phyloP scores from a whole-genome alignment of 2,329 filamentous ascomycete genomes.

The Orbilia ellipsospora region DNA sequence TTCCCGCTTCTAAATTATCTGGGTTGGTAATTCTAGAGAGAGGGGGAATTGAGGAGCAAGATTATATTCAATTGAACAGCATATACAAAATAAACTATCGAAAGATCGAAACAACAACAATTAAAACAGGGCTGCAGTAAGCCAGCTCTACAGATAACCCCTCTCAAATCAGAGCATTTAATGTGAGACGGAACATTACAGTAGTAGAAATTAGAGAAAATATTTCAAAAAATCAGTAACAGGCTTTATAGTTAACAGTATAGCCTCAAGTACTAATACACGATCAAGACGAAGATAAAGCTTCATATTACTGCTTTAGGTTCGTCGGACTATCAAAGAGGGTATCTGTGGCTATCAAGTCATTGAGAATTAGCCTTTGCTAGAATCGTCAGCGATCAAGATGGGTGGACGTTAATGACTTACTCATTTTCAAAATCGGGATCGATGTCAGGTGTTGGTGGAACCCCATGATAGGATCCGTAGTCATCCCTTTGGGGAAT shows the following conservation, averaged over 20 bases:
- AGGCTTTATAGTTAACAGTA: no score
- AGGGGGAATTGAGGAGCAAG: no score
- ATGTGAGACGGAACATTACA: slow-evolving; percentile 7
- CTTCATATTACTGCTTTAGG: slow-evolving; percentile 12
- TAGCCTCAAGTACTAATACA: slow-evolving; percentile 21
- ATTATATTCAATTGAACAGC: no score
- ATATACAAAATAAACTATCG: slow-evolving; percentile 2
- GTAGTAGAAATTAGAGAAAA: slow-evolving; percentile 7
- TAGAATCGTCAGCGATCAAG: slow-evolving; percentile 11
- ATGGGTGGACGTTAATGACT: no score
- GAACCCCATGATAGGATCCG: no score
- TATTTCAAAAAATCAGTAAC: slow-evolving; percentile 10
- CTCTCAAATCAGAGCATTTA: slow-evolving; percentile 8
- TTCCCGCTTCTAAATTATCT: no score
- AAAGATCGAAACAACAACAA: slow-evolving; percentile 14
- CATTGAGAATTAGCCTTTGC: slow-evolving; percentile 11
- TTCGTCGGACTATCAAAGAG: neutral
- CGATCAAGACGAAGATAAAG: slow-evolving; percentile 3
- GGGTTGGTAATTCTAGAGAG: no score
- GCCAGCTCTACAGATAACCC: slow-evolving; percentile 10
- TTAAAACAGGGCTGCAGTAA: slow-evolving; percentile 9
- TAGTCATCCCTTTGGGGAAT: neutral
- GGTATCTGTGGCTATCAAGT: neutral
- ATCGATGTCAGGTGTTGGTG: neutral
- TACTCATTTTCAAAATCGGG: slow-evolving; percentile 2